Evolutionary conservation across 192 early-diverging fungal species (phyloP), one percentile per base, ranked within the genome.

Genomic region (Entomortierella lignicola): DNA sequence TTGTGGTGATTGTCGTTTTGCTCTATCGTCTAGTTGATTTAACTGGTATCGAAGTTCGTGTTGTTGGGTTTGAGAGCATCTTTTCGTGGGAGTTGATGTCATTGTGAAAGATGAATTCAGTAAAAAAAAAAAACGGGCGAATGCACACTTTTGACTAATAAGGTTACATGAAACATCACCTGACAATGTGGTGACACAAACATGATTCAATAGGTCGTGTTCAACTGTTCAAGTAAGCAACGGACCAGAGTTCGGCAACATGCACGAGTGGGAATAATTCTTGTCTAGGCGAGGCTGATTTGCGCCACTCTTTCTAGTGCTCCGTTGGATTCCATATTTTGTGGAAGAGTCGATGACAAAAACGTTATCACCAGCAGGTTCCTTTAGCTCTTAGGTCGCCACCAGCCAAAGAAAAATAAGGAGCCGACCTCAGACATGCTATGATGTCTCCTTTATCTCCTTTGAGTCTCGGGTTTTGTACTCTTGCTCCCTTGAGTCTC

Each of bases 401-500:
- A 15, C 15, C 44, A 11, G 44, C 17, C 20, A 47, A 47, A 3
- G 44, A 37, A 21, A 39, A 60, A 18, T n/a, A 60, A 60, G 58
- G 58, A 60, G 58, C 21, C 20, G 27, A 44, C 26, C 20, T 44
- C 58, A 27, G 41, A 44, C 56, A 60, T 44, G 4, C 12, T 8
- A 41, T 60, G 23, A 4, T 60, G 25, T 25, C 58, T 44, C 58
- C 58, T 44, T 44, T 60, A 29, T 11, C 55, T 44, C 58, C 58
- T 42, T 27, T 41, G 43, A 10, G 37, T 60, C 41, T 60, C 58
- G 58, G 42, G 42, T 31, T 57, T 30, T 31, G 29, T 2, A 20
- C 32, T 30, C 55, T 57, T 34, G 55, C 55, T 57, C 55, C 32
- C 34, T 57, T 18, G 30, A 17, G 31, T 55, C 55, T 57, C 55